Percentiles rank a stretch among this genome's conserved stretches.
These are phyloP conservation scores for Solanum ahanhuiri DNA, from an alignment of 257 asterid species.

Conservation along the genomic window DNA sequence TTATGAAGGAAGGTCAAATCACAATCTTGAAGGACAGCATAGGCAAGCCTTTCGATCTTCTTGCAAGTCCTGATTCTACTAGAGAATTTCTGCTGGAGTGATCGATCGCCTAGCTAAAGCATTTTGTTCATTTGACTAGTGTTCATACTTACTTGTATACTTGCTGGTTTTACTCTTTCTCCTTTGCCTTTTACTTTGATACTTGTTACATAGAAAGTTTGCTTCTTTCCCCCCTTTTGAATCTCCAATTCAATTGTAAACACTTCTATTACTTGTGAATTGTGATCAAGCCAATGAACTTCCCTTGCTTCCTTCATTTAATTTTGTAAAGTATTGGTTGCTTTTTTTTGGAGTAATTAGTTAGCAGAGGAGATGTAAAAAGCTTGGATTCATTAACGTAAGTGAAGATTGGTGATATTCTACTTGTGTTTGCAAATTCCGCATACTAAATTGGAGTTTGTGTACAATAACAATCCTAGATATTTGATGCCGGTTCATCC, in stretches of 20 bases:
- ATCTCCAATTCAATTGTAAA: background rate
- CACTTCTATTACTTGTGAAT: background rate
- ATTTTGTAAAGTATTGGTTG: background rate
- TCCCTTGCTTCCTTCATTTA: background rate
- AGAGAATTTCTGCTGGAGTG: slow-evolving; percentile 40
- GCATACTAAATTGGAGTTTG: background rate
- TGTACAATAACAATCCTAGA: background rate
- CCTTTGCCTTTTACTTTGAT: background rate
- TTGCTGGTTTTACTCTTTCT: background rate
- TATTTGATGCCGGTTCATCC: background rate
- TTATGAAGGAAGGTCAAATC: slow-evolving; percentile 92
- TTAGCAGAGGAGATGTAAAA: background rate
- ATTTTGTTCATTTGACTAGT: background rate
- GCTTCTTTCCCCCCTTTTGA: background rate
- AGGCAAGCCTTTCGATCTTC: slow-evolving; percentile 68
- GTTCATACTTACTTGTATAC: background rate
- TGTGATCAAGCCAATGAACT: background rate
- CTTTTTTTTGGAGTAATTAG: background rate
- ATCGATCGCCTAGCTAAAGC: slow-evolving; percentile 15
- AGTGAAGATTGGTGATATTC: background rate
- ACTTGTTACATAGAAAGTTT: background rate
- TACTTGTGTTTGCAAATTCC: background rate
- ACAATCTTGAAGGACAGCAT: slow-evolving; percentile 71
- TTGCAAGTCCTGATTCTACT: slow-evolving; percentile 57
- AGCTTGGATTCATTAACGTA: background rate